Conservation (phyloP, 805 yeast species). For the Spathaspora passalidarum region DNA sequence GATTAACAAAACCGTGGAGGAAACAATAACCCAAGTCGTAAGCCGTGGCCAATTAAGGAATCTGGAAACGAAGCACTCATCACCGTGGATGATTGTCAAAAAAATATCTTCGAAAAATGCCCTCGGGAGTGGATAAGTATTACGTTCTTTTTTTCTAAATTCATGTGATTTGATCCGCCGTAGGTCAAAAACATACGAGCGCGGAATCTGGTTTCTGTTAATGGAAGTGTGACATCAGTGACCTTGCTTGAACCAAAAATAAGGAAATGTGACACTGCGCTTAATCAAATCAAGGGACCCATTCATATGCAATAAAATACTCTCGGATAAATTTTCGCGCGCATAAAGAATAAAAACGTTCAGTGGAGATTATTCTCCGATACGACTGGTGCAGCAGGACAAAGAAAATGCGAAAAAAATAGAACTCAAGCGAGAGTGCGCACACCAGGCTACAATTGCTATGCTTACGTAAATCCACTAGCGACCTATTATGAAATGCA, state of each 20-base stretch:
- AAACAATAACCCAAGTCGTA: too few relatives aligned
- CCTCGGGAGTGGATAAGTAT: background rate
- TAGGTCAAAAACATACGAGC: background rate
- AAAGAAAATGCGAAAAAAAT: too few relatives aligned
- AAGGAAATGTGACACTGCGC: background rate
- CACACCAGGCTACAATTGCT: too few relatives aligned
- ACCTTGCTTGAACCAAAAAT: background rate
- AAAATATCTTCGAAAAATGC: background rate
- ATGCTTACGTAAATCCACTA: too few relatives aligned
- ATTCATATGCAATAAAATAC: too few relatives aligned
- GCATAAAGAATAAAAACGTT: background rate
- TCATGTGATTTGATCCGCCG: constrained; percentile 1
- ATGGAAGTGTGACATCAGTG: background rate
- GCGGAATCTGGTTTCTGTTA: background rate
- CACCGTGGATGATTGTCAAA: too few relatives aligned
- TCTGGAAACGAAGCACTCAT: too few relatives aligned
- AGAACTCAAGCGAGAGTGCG: too few relatives aligned
- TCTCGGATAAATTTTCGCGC: background rate
- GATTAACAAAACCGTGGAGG: too few relatives aligned
- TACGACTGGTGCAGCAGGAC: background rate
- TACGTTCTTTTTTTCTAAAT: background rate
- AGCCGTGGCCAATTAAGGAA: too few relatives aligned
- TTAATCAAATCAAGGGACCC: background rate
- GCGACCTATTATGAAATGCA: too few relatives aligned
- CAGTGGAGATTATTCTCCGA: background rate